Evolutionary conservation across 441 rosid species (phyloP), one percentile per base, ranked within the genome.

Genomic region (Raphanus hybrid): DNA sequence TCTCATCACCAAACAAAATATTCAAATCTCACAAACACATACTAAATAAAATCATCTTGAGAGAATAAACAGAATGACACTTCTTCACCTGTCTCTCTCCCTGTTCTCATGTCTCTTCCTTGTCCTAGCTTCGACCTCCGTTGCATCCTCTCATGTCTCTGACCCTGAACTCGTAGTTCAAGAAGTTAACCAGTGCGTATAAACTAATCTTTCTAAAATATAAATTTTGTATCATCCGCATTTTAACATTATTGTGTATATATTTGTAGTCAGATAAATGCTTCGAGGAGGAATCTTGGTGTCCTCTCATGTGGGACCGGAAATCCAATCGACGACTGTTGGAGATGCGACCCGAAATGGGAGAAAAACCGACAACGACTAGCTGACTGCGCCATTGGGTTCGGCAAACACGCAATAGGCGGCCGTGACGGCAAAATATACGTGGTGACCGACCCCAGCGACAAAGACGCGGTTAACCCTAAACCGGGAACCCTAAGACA

Each of bases 241-340:
- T 65, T 71, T 59, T 35, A 43, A 69, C 64, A 52, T 52, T 60
- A 12, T 23, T 61, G 6, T 50, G 12, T 6, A 34, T 9, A 6
- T 64, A n/a, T 55, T 57, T 75, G 63, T 64, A 80, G 82, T 16
- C 65, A 60, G 69, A 80, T 80, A 11, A 79, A 79, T 75, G 82
- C 76, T 3, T 80, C 82, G 14, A 86, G 93, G 75, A 85, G 93
- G 75, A 86, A 85, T 11, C 82, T 89, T 69, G 93, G 93, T 8
- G 89, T 78, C 72, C 87, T 89, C 69, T 89, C 93, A 8, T 89
- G 93, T 67, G 86, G 87, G 3, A 86, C 75, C 0, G 84, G 34
- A 39, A 89, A 89, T 54, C 89, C 93, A 0, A 87, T 89, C 0
- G 93, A 89, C 4, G 91, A 89, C 67, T 89, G 93, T 74, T 89